Conservation (phyloP, 1,284 basidiomycete genomes). For the Psilocybe mexicana region DNA sequence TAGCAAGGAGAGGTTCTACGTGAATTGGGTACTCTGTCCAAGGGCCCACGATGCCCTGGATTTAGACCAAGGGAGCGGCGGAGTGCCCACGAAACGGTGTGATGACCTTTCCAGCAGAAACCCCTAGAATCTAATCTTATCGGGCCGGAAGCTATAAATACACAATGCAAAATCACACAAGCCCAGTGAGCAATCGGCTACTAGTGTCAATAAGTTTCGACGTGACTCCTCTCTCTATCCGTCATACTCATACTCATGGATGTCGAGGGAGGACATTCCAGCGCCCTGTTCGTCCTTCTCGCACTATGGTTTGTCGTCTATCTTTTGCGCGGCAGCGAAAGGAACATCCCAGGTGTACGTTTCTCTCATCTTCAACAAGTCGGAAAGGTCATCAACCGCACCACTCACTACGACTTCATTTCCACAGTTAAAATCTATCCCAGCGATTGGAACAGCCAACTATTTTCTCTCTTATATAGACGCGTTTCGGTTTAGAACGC, state of each 20-base stretch:
- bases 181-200: too few species aligned
- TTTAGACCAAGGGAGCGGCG: background rate
- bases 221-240: too few species aligned
- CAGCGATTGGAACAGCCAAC: constrained; percentile 6
- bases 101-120: background rate
- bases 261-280: constrained; percentile 13
- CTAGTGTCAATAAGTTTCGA: too few species aligned
- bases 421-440: constrained; percentile 17
- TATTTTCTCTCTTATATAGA: constrained; percentile 24
- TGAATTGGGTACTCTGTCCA: background rate
- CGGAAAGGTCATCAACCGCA: too few species aligned
- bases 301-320: background rate
- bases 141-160: background rate
- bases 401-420: background rate
- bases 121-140: constrained; percentile 21
- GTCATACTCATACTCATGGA: constrained; percentile 3
- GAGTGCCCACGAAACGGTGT: background rate
- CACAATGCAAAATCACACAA: background rate
- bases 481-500: constrained; percentile 17
- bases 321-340: constrained; percentile 10
- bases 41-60: background rate
- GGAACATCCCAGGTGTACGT: constrained; percentile 16
- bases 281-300: constrained; percentile 17
- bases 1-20: background rate
- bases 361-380: background rate